Conservation (phyloP, 176 grass and related monocot species). For the Carex littledalei region DNA sequence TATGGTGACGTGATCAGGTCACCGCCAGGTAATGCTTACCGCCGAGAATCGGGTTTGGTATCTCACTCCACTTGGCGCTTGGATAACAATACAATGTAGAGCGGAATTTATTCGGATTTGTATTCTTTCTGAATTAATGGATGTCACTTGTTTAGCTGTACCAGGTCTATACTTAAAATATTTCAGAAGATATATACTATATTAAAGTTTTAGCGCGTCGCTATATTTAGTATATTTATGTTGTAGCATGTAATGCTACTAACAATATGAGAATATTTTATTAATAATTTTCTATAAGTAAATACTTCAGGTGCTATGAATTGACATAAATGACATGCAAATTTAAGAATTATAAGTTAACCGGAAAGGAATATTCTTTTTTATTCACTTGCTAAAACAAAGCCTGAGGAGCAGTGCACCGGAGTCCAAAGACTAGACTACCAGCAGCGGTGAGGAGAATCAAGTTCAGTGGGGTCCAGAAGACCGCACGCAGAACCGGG, state of each 20-base stretch:
- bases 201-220: not conserved
- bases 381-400: not conserved
- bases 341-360: not conserved
- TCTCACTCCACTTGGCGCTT: not conserved
- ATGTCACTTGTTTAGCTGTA: not conserved
- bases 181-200: not conserved
- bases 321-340: not conserved
- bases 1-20: conserved; percentile 14
- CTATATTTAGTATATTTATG: not conserved
- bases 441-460: not conserved
- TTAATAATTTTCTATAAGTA: not conserved
- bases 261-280: not conserved
- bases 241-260: not conserved
- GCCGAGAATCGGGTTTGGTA: not conserved
- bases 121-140: not conserved
- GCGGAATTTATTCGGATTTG: not conserved
- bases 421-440: not conserved
- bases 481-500: not conserved
- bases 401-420: not conserved
- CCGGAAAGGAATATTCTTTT: not conserved
- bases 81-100: not conserved
- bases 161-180: not conserved
- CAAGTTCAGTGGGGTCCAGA: not conserved
- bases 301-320: not conserved
- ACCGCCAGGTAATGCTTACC: not conserved